A percentile compares a stretch with the other conserved stretches of the same genome.
phyloP scores from a whole-genome alignment of 331 rosid species.

The Quercus phellos region DNA sequence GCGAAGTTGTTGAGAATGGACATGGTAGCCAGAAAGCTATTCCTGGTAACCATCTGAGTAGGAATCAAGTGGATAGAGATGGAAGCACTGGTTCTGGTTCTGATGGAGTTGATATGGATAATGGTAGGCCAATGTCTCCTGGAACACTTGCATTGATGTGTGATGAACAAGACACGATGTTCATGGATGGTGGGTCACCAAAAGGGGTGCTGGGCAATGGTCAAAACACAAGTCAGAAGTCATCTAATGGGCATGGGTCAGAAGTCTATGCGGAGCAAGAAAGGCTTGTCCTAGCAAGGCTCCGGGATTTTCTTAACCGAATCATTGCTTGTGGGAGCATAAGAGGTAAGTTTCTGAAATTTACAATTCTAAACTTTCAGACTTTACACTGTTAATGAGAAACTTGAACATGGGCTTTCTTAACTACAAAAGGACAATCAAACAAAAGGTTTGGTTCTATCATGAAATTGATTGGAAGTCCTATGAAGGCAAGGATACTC shows the following conservation, averaged over 20 bases:
- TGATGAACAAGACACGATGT: slow-evolving; percentile 53
- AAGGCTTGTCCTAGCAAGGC: slow-evolving; percentile 48
- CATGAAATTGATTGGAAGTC: background rate
- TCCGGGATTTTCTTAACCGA: slow-evolving; percentile 54
- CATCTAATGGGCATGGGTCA: slow-evolving; percentile 34
- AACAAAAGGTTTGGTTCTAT: slow-evolving; percentile 2
- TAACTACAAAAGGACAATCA: background rate
- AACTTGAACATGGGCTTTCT: slow-evolving; percentile 5
- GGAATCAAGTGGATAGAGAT: slow-evolving; percentile 31
- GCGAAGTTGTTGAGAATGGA: slow-evolving; percentile 29
- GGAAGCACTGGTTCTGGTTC: slow-evolving; percentile 27
- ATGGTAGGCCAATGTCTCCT: slow-evolving; percentile 54
- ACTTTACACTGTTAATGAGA: background rate
- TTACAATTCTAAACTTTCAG: slow-evolving; percentile 3
- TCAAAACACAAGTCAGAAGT: slow-evolving; percentile 33
- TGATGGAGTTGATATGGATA: slow-evolving; percentile 33
- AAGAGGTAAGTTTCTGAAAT: slow-evolving; percentile 40
- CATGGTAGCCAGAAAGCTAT: slow-evolving; percentile 13
- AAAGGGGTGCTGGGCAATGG: slow-evolving; percentile 20
- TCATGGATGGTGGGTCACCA: slow-evolving; percentile 36
- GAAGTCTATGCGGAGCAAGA: slow-evolving; percentile 56
- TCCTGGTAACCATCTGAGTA: slow-evolving; percentile 19
- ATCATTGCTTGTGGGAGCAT: slow-evolving; percentile 56
- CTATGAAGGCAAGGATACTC: background rate
- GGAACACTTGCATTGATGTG: slow-evolving; percentile 75